Evolutionary conservation across 1,284 basidiomycete genomes (phyloP), one percentile per base, ranked within the genome.

Genomic region (Cryptococcus sp.): DNA sequence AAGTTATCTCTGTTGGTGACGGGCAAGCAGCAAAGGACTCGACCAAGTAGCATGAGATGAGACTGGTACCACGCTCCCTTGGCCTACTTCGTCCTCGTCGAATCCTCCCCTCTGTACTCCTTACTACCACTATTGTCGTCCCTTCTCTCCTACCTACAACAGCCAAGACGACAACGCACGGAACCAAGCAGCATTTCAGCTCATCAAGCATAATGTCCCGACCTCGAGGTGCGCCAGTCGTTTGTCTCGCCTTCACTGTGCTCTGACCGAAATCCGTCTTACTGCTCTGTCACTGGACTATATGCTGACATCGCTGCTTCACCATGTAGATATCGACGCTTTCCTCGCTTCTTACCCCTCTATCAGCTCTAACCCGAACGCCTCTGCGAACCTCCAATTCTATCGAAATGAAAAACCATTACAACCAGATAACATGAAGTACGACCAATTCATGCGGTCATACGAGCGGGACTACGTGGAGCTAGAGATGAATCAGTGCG

Each of bases 341-440:
- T 89, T 89, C 71, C 78, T 89, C 44, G 80, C 82, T 39, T 79
- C 78, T 20, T 89, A 89, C 67, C 86, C 85, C 5, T 75, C 72
- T 57, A 67, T 76, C 20, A 64, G 66, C 16, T 80, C 83, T 63
- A 77, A 85, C 62, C 55, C 70, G 13, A 62, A 66, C 22, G 69
- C 70, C 44, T 79, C 78, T 16, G 80, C 75, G 2, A 91, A 89
- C 69, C 72, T 85, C 43, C 72, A 81, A 46, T 90, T 90, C 74
- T 89, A 89, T 73, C 80, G 79, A 29, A 86, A 87, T 70, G 78
- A 70, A 46, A 63, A 79, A 40, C 80, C 80, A 45, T 88, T 86
- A 69, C 79, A 79, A 25, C 89, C 88, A 29, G 87, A 88, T 72
- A 78, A 83, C 54, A 66, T 84, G 41, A 76, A 81, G 43, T 84